A percentile compares a stretch with the other conserved stretches of the same genome.
These are phyloP conservation scores for Agrocybe pediades DNA, from an alignment of 768 basidiomycete species.

Conservation along the genomic window DNA sequence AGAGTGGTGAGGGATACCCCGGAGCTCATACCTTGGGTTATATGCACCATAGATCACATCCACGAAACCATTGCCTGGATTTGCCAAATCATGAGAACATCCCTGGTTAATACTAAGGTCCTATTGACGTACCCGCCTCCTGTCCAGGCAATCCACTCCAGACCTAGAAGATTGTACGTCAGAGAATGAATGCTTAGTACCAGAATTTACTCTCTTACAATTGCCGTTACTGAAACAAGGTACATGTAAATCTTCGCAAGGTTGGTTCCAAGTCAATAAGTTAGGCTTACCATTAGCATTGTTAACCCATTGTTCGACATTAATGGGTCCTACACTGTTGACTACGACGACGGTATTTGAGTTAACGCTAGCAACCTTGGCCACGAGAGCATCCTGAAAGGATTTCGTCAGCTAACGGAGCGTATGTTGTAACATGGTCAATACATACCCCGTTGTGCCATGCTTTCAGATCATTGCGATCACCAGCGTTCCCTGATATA, in stretches of 20 bases:
- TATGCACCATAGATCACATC: slow-evolving; percentile 63
- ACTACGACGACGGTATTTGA: slow-evolving; percentile 66
- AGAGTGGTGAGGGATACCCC: not conserved
- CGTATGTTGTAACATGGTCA: not conserved
- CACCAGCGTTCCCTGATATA: slow-evolving; percentile 48
- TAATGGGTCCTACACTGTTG: slow-evolving; percentile 64
- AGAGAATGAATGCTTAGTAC: not conserved
- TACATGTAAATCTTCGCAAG: not conserved
- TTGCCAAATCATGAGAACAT: slow-evolving; percentile 1
- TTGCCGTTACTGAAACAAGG: slow-evolving; percentile 32
- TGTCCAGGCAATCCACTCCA: slow-evolving; percentile 62
- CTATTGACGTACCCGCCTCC: slow-evolving; percentile 49
- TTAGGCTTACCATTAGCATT: slow-evolving; percentile 45
- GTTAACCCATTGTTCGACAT: slow-evolving; percentile 58
- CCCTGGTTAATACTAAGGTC: not conserved
- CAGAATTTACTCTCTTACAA: slow-evolving; percentile 25
- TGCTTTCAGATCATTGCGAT: slow-evolving; percentile 50
- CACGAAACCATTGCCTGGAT: slow-evolving; percentile 52
- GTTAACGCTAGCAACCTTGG: slow-evolving; percentile 54
- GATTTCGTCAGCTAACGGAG: not conserved
- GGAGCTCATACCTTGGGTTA: slow-evolving; percentile 51
- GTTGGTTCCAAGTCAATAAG: not conserved
- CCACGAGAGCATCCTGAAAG: slow-evolving; percentile 44
- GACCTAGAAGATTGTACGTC: slow-evolving; percentile 28
- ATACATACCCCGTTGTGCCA: slow-evolving; percentile 49